These are phyloP conservation scores for Amphirosellinia nigrospora DNA, from an alignment of 495 filamentous ascomycete genomes.

Conservation along the genomic window DNA sequence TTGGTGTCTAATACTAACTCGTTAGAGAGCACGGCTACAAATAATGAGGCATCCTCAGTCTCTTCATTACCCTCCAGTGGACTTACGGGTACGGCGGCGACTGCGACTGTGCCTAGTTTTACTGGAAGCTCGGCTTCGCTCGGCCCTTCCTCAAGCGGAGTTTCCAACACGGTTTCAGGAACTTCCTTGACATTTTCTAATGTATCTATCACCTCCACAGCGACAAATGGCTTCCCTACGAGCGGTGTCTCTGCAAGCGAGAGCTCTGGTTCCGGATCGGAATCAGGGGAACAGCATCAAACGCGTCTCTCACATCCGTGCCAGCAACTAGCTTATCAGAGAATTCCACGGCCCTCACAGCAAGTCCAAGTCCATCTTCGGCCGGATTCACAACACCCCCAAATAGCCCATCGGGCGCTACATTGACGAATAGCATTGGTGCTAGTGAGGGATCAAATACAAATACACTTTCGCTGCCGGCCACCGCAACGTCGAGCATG, in stretches of 20 bases:
- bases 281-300: not conserved
- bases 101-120: not conserved
- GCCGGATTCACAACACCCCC: not conserved
- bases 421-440: not conserved
- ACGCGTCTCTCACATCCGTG: constrained; percentile 19
- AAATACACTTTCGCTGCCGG: not conserved
- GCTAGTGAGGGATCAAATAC: not conserved
- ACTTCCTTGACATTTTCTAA: not conserved
- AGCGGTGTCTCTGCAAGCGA: not conserved
- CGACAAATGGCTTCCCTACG: not conserved
- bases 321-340: constrained; percentile 1
- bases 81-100: not conserved
- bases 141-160: not conserved
- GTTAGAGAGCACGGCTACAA: constrained; percentile 14
- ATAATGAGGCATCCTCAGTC: constrained; percentile 13
- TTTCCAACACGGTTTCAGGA: not conserved
- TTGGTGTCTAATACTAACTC: constrained; percentile 23
- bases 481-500: not conserved
- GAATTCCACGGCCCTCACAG: not conserved
- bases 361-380: not conserved
- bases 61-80: not conserved
- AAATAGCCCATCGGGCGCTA: not conserved
- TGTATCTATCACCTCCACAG: not conserved
- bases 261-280: constrained; percentile 10
- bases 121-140: not conserved